Percentiles rank a stretch among this genome's conserved stretches.
phyloP scores from a whole-genome alignment of 2,329 filamentous ascomycete species.

The Botrytis byssoidea region DNA sequence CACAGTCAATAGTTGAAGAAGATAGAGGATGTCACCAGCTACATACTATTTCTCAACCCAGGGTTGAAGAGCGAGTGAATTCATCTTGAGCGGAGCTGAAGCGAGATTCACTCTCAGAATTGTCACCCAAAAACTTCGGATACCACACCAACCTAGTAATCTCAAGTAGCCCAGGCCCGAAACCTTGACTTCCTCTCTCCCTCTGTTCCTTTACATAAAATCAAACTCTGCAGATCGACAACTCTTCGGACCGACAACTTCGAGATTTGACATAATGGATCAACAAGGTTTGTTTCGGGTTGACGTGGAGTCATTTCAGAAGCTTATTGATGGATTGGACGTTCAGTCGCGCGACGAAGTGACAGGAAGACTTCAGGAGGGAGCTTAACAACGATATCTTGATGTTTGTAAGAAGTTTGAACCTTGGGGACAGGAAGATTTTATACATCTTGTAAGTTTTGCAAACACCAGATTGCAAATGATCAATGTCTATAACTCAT shows the following conservation, averaged over 20 bases:
- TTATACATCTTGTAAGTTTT: background rate
- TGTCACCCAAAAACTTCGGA: background rate
- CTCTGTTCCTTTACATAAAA: background rate
- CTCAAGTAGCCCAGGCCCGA: background rate
- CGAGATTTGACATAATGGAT: background rate
- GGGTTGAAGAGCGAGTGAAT: background rate
- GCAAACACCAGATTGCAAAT: background rate
- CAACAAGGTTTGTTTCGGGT: background rate
- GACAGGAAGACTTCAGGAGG: background rate
- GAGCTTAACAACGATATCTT: background rate
- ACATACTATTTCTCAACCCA: background rate
- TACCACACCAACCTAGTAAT: background rate
- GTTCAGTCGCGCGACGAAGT: background rate
- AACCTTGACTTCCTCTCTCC: background rate
- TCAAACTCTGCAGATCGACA: background rate
- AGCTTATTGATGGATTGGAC: background rate
- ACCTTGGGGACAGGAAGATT: background rate
- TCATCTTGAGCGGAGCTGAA: background rate
- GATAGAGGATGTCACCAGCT: background rate
- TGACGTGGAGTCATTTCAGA: background rate
- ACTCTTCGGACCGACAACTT: background rate
- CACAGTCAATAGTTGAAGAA: background rate
- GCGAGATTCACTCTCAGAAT: background rate
- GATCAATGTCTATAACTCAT: background rate
- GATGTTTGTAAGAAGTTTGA: background rate